phyloP scores from a whole-genome alignment of 2,329 filamentous ascomycete species.

The Monosporascus cannonballus region DNA sequence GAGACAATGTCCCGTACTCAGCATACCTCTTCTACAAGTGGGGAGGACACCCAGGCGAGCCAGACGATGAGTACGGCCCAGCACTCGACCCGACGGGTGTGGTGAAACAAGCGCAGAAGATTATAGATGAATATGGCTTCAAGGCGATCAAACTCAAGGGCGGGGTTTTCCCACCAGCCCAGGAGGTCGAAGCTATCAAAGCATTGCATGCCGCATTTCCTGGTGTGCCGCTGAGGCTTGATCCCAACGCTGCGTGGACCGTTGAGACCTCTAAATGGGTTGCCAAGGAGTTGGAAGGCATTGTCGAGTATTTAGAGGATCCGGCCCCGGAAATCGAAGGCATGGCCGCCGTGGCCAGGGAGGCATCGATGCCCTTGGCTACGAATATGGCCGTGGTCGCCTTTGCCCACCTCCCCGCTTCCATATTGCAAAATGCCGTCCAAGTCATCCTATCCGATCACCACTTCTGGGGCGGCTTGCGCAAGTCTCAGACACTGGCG shows the following conservation, averaged over 20 bases:
- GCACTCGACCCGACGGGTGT: conserved; percentile 30
- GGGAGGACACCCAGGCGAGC: conserved; percentile 31
- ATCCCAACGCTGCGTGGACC: conserved; percentile 34
- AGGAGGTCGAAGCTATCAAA: conserved; percentile 34
- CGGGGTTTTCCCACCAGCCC: conserved; percentile 32
- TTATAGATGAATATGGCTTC: conserved; percentile 36
- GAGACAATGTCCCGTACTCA: conserved; percentile 34
- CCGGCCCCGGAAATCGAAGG: conserved; percentile 34
- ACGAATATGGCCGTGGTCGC: conserved; percentile 39
- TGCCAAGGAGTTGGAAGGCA: conserved; percentile 29
- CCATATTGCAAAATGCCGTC: conserved; percentile 32
- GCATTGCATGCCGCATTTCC: conserved; percentile 32
- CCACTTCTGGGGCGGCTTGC: conserved; percentile 38
- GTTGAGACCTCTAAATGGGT: conserved; percentile 34
- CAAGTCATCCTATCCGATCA: conserved; percentile 36
- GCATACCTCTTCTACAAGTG: conserved; percentile 40
- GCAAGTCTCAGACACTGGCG: conserved; percentile 32
- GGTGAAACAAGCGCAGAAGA: conserved; percentile 29
- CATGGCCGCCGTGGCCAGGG: conserved; percentile 35
- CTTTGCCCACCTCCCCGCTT: conserved; percentile 31
- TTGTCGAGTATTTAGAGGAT: conserved; percentile 34
- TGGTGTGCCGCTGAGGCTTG: conserved; percentile 27
- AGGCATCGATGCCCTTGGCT: conserved; percentile 34
- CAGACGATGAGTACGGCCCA: conserved; percentile 33
- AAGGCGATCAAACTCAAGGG: conserved; percentile 38